A percentile compares a stretch with the other conserved stretches of the same genome.
Conservation (phyloP, 805 yeast species). For the Yarrowia hollandica region DNA sequence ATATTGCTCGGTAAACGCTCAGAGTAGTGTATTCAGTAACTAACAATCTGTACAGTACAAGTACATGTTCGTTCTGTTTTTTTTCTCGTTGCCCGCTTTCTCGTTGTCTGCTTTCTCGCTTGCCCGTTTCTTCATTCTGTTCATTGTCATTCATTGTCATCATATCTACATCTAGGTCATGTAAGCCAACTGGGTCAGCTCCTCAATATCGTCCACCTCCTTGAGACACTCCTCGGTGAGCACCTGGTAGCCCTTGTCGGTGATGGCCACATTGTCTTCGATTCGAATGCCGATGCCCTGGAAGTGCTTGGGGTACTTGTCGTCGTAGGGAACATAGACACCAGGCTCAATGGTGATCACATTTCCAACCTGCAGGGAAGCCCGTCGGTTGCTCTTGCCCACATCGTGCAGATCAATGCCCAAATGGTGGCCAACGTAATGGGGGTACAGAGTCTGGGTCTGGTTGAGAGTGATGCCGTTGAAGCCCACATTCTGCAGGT, state of each 20-base stretch:
- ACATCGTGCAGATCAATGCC: constrained; percentile 73
- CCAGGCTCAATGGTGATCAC: constrained; percentile 97
- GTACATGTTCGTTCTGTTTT: too few species aligned
- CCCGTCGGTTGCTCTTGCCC: constrained; percentile 49
- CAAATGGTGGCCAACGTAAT: constrained; percentile 91
- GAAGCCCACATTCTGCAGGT: constrained; percentile 74
- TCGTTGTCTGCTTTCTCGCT: too few species aligned
- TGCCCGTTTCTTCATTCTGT: too few species aligned
- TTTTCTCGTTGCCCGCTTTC: too few species aligned
- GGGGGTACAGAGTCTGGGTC: constrained; percentile 69
- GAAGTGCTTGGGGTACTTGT: constrained; percentile 71
- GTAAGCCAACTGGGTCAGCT: constrained; percentile 15
- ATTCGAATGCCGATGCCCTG: constrained; percentile 91
- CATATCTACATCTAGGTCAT: background rate
- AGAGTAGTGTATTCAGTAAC: too few species aligned
- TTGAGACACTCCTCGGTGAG: constrained; percentile 83
- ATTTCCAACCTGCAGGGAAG: constrained; percentile 61
- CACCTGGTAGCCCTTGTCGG: constrained; percentile 54
- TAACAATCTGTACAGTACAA: too few species aligned
- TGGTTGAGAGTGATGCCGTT: constrained; percentile 37
- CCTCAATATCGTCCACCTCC: constrained; percentile 78
- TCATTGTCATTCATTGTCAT: background rate
- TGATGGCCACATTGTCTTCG: constrained; percentile 91
- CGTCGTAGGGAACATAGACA: constrained; percentile 75
- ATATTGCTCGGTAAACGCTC: too few species aligned